Evolutionary conservation across 2,329 filamentous ascomycete genomes (phyloP).

Genomic region (Paraphaeosphaeria minitans): DNA sequence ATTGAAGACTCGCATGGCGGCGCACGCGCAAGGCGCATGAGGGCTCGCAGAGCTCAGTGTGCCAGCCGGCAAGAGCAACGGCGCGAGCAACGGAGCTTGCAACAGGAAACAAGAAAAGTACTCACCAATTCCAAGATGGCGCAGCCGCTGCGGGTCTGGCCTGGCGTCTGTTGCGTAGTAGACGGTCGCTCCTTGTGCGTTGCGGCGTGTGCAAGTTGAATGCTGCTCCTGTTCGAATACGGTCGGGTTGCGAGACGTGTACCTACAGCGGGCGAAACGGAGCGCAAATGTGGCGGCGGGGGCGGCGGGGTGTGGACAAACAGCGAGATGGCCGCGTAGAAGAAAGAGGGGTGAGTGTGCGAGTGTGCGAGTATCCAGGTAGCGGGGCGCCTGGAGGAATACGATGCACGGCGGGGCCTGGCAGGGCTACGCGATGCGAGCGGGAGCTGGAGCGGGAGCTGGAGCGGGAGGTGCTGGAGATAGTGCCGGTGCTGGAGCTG

Average conservation of each 20-base stretch:
- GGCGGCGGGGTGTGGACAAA: slow-evolving; percentile 12
- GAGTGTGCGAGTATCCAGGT: slow-evolving; percentile 12
- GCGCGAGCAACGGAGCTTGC: too few species aligned
- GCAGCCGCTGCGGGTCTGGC: background rate
- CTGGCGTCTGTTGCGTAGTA: background rate
- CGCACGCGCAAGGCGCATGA: background rate
- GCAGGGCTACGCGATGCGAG: slow-evolving; percentile 18
- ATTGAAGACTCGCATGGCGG: background rate
- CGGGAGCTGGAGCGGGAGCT: too few species aligned
- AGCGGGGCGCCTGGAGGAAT: slow-evolving; percentile 14
- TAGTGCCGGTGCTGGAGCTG: too few species aligned
- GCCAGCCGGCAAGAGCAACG: background rate
- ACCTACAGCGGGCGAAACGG: background rate
- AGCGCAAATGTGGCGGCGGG: slow-evolving; percentile 13
- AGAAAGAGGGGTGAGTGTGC: slow-evolving; percentile 11
- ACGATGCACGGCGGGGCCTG: slow-evolving; percentile 18
- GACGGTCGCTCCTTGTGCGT: background rate
- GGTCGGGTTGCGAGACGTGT: background rate
- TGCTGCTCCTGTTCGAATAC: background rate
- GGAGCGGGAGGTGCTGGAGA: too few species aligned
- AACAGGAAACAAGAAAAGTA: background rate
- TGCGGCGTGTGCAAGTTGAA: background rate
- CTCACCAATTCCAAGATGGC: background rate
- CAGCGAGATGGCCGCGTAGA: slow-evolving; percentile 13
- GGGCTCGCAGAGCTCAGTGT: background rate